These are phyloP conservation scores for Trametes polyzona DNA, from an alignment of 1,284 basidiomycete genomes.

Conservation along the genomic window DNA sequence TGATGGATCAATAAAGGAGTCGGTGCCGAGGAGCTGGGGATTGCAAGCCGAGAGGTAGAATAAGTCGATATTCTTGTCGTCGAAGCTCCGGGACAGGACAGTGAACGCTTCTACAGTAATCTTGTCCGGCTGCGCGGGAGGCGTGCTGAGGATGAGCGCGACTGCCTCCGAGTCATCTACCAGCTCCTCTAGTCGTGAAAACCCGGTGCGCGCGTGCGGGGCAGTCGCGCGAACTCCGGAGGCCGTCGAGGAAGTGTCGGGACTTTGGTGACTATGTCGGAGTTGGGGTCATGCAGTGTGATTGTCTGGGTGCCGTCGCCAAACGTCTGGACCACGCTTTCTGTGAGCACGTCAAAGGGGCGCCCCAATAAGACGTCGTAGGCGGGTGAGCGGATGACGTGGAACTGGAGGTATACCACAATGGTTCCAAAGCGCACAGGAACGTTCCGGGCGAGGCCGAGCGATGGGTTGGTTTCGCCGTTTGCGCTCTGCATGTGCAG, in stretches of 20 bases:
- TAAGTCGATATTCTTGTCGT: background rate
- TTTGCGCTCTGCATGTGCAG: conserved; percentile 34
- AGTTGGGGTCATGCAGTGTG: conserved; percentile 34
- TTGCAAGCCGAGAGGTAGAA: conserved; percentile 11
- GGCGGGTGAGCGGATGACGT: no score
- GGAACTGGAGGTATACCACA: no score
- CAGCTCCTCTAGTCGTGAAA: conserved; percentile 11
- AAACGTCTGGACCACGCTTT: no score
- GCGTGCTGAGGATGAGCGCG: background rate
- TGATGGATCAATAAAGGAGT: conserved; percentile 6
- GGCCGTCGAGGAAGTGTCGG: conserved; percentile 28
- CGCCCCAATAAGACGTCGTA: no score
- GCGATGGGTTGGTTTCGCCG: conserved; percentile 25
- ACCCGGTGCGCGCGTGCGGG: background rate
- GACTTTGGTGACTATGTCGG: conserved; percentile 15
- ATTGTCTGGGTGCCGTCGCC: no score
- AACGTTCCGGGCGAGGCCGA: no score
- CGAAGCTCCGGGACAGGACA: background rate
- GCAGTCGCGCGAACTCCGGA: background rate
- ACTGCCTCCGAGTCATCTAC: conserved; percentile 2
- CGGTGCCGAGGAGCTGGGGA: background rate
- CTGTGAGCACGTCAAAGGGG: no score
- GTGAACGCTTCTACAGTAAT: conserved; percentile 4
- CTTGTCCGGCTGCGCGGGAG: background rate
- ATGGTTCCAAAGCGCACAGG: no score